These are phyloP conservation scores for Mycothermus thermophilus DNA, from an alignment of 495 filamentous ascomycete genomes.

Conservation along the genomic window DNA sequence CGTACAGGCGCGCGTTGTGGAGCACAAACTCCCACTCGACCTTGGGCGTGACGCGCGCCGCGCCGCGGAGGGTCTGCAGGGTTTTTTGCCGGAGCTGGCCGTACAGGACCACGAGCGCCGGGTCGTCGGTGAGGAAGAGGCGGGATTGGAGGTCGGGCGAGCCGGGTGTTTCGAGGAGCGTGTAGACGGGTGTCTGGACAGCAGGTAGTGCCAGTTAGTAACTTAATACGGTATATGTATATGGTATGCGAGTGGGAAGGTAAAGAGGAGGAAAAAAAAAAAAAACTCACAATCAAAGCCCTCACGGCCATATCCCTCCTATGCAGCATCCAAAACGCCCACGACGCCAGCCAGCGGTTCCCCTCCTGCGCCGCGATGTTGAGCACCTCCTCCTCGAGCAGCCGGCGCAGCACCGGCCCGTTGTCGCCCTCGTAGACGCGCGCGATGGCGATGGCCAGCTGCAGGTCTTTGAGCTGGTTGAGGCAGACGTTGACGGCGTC, in stretches of 20 bases:
- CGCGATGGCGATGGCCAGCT: slow-evolving; percentile 81
- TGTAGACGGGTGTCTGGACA: slow-evolving; percentile 57
- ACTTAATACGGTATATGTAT: too few relatives aligned
- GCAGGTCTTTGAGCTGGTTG: slow-evolving; percentile 71
- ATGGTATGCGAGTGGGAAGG: background rate
- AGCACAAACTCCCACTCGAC: slow-evolving; percentile 84
- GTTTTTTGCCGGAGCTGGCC: slow-evolving; percentile 75
- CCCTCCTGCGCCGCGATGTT: slow-evolving; percentile 63
- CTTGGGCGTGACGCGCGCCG: slow-evolving; percentile 61
- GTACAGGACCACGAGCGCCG: slow-evolving; percentile 75
- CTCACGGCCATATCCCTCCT: slow-evolving; percentile 73
- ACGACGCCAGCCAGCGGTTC: slow-evolving; percentile 88
- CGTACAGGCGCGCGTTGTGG: slow-evolving; percentile 76
- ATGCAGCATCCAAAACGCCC: slow-evolving; percentile 91
- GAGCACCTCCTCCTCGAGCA: slow-evolving; percentile 70
- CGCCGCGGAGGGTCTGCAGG: slow-evolving; percentile 71
- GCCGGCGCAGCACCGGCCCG: slow-evolving; percentile 54
- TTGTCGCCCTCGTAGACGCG: slow-evolving; percentile 81
- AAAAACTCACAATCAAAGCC: slow-evolving; percentile 57
- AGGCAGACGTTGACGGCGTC: slow-evolving; percentile 78
- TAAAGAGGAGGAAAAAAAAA: too few relatives aligned
- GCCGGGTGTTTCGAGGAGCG: slow-evolving; percentile 45
- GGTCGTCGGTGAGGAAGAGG: slow-evolving; percentile 79
- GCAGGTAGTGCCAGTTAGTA: too few relatives aligned
- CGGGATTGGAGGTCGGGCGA: slow-evolving; percentile 54